Evolutionary conservation across 768 basidiomycete genomes (phyloP).

Genomic region (Boletus edulis): DNA sequence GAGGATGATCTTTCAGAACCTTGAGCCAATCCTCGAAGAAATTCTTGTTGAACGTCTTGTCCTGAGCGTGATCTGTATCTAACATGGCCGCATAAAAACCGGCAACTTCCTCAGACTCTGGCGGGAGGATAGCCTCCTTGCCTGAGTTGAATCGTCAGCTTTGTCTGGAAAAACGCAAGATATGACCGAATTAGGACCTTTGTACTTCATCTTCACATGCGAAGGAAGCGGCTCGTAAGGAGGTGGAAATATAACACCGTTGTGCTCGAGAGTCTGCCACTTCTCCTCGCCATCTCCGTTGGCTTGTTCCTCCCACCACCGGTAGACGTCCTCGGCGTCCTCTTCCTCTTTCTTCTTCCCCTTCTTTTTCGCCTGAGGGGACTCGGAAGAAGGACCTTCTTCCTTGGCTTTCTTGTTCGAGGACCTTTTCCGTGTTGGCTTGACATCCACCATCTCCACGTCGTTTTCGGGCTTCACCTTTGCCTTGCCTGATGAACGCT

Average conservation of each 20-base stretch:
- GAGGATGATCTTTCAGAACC: slow-evolving; percentile 76
- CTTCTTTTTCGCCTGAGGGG: slow-evolving; percentile 51
- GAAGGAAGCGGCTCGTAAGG: slow-evolving; percentile 85
- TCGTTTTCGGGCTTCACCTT: slow-evolving; percentile 50
- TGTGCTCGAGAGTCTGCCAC: slow-evolving; percentile 95
- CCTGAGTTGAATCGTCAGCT: slow-evolving; percentile 46
- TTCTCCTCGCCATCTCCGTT: slow-evolving; percentile 78
- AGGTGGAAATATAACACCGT: slow-evolving; percentile 93
- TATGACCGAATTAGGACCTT: slow-evolving; percentile 54
- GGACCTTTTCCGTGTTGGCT: slow-evolving; percentile 45
- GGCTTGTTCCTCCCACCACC: slow-evolving; percentile 83
- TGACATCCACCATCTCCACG: slow-evolving; percentile 41
- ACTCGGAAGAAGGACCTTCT: slow-evolving; percentile 39
- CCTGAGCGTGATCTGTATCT: slow-evolving; percentile 89
- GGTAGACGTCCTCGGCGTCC: slow-evolving; percentile 63
- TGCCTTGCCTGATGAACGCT: slow-evolving; percentile 31
- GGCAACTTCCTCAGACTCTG: slow-evolving; percentile 92
- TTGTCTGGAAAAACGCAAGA: slow-evolving; percentile 5
- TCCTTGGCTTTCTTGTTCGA: slow-evolving; percentile 54
- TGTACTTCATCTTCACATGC: slow-evolving; percentile 90
- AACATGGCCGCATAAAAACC: slow-evolving; percentile 93
- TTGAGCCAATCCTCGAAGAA: slow-evolving; percentile 91
- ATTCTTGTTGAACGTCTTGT: slow-evolving; percentile 86
- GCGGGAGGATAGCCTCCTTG: slow-evolving; percentile 72
- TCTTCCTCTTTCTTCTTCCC: slow-evolving; percentile 61